Evolutionary conservation across 257 asterid genomes (phyloP), one percentile per base, ranked within the genome.

Genomic region (Ilex asprella): DNA sequence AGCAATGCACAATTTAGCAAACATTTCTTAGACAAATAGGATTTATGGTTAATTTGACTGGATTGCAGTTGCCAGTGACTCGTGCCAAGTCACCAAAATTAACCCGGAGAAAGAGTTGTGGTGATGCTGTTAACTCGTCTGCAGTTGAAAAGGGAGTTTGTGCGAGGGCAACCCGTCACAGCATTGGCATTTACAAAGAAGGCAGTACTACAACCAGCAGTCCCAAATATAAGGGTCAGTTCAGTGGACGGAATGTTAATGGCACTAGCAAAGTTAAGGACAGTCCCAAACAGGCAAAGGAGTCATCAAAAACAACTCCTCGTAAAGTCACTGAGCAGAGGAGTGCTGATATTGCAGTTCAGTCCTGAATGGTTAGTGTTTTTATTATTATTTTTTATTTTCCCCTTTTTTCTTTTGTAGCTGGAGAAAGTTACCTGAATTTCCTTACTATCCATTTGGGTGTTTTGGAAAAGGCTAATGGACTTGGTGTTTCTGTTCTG

Each of bases 61-160:
- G 58, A 65, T 57, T 77, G 70, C 86, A 91, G 98, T 68, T 88
- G 68, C 98, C 98, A 9, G 88, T 91, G 56, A 91, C 98, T 60
- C 98, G 98, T 47, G 87, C 98, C 58, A 91, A 91, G 70, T 91
- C 98, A 67, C 98, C 96, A 52, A 88, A 86, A 49, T 77, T 88
- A 32, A 73, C 78, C 15, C 77, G 97, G 71, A 86, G 98, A 76
- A 92, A 85, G 83, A 91, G 98, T 68, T 86, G 84, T 56, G 71
- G 95, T 14, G 98, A 88, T 76, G 90, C 86, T 27, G 69, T 66
- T 12, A 76, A 69, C 60, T 14, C 82, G 57, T 75, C 85, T 29
- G 65, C 76, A 14, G 85, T 69, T 16, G 88, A 78, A 21, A 79
- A 67, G 64, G 80, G 61, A 67, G 55, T 12, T 31, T 50, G 64